Base-by-base conservation (phyloP, 345 rosid species). In the Orychophragmus violaceus region DNA sequence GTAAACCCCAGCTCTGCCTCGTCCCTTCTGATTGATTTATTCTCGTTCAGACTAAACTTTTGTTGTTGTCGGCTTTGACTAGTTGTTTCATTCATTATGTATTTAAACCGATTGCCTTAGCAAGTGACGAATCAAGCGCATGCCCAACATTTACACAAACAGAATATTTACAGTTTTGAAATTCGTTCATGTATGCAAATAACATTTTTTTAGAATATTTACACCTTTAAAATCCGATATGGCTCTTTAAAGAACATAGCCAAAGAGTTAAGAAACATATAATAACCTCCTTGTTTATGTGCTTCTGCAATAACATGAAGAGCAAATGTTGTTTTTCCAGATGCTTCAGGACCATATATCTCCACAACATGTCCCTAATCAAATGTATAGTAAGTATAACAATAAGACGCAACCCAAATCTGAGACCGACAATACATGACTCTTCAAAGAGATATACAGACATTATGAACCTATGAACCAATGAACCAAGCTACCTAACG, bases 321-420 rank as follows among this genome's bases (percentile, higher is more conserved):
- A 23, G 91, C 96, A 65, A 95, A 90, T 49, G 99, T 95, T 41
- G 99, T 95, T 77, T 95, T 95, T 24, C 99, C 99, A 68, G 98
- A 95, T 50, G 99, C 99, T 85, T 91, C 99, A 6, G 99, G 99
- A 54, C 99, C 99, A 80, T 78, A 95, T 58, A 95, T 84, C 84
- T 90, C 99, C 74, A 88, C 88, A 28, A 94, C 97, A 64, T 97
- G 99, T 2, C 99, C 99, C 99, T n/a, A n/a, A n/a, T n/a, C n/a
- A n/a, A n/a, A n/a, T n/a, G n/a, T n/a, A n/a, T n/a, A n/a, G n/a
- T n/a, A n/a, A n/a, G n/a, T n/a, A n/a, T 94, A 67, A 57, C 32
- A n/a, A 16, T 44, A 68, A 62, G 72, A 57, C 51, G 50, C 58
- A 21, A 80, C 30, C 35, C 60, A 62, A 49, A 11, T 29, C 41